Base-by-base conservation (phyloP, 2,329 filamentous ascomycete species). In the Cladophialophora bantiana region DNA sequence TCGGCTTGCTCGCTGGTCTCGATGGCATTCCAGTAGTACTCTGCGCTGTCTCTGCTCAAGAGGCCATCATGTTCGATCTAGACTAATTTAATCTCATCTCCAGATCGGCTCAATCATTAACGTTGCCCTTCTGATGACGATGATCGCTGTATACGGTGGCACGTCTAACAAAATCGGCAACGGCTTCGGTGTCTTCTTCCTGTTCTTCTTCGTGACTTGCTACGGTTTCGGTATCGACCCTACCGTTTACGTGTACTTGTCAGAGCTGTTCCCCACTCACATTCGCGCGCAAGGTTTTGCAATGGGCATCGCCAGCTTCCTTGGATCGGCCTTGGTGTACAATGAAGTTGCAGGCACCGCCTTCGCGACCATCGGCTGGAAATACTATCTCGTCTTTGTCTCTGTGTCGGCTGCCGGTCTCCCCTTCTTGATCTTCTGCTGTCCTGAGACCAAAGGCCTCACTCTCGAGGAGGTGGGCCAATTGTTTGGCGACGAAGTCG, bases 131-230 rank as follows among this genome's bases (percentile, higher is more conserved):
- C 38, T 40, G 5, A 40, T 40, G 38, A 3, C 76, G 13, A 68
- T 79, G 50, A 71, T 74, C 15, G 78, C 77, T 1, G 48, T 63
- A 7, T 80, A 72, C 60, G 73, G 77, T 0, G 73, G 73, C 7
- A 78, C 75, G 1, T 71, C 68, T n/a, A 78, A 79, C 64, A 20
- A 52, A 6, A 66, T 61, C 2, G 70, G 74, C 2, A 73, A 76
- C 9, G 72, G 74, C 26, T 78, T 75, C 2, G 77, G 74, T 3
- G 75, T 80, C 0, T 78, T 79, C 65, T 79, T 80, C 70, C 71
- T 78, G 40, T 80, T 77, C 70, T 74, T 79, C 67, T 79, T 75
- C 61, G 76, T 78, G 40, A 68, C 76, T 58, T 81, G 75, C 70
- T 81, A 78, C 75, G 76, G 74, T 45, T 80, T 77, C 36, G 18